These are phyloP conservation scores for Phialophora expanda DNA, from an alignment of 2,329 filamentous ascomycete genomes.

Conservation along the genomic window DNA sequence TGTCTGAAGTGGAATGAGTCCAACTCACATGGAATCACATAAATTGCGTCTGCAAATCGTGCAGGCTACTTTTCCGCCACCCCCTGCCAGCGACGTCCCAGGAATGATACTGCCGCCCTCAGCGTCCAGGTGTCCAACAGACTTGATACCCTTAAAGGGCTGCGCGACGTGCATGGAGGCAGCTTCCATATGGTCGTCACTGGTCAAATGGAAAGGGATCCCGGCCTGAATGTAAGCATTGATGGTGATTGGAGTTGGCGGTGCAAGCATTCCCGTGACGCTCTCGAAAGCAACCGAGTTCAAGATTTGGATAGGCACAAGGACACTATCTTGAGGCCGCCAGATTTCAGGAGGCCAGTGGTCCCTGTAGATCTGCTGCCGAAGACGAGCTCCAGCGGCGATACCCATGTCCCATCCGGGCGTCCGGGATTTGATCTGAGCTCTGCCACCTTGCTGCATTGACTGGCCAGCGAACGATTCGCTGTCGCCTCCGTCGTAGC, in stretches of 20 bases:
- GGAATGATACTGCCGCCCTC: no score
- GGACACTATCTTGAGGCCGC: background rate
- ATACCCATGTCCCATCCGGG: constrained; percentile 1
- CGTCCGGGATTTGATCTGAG: no score
- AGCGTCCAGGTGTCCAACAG: background rate
- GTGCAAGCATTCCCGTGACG: constrained; percentile 2
- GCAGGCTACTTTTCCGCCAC: no score
- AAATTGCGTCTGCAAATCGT: no score
- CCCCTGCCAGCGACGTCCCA: no score
- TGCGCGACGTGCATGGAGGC: no score
- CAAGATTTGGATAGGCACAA: constrained; percentile 3
- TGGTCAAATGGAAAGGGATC: background rate
- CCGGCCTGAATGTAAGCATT: background rate
- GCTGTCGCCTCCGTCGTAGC: no score
- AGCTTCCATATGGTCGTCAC: background rate
- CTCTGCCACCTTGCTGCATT: no score
- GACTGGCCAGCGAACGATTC: no score
- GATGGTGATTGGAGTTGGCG: constrained; percentile 1
- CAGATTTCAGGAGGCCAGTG: background rate
- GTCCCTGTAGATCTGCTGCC: background rate
- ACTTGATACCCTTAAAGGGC: background rate
- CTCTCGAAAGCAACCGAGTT: constrained; percentile 2
- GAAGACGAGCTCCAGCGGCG: background rate
- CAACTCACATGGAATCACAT: no score
- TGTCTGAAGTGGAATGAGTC: no score